Base-by-base conservation (phyloP, 2,329 filamentous ascomycete species). In the Aspergillus sergii region DNA sequence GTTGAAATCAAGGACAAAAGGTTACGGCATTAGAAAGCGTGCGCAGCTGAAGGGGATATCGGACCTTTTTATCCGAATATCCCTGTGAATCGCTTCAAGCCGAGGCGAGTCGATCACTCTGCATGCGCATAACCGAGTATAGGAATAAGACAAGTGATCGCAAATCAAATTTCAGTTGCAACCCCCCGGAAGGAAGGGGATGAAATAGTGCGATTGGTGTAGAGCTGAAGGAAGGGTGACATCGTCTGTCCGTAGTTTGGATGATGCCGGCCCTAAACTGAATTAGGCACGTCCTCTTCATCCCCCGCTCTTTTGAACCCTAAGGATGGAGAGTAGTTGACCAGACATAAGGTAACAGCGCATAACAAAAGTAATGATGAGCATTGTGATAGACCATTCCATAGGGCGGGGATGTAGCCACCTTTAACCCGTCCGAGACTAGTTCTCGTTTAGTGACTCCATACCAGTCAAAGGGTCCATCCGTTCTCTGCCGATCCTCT, bases 71-170 rank as follows among this genome's bases (percentile, higher is more conserved):
- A 68, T 51, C 28, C 28, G 48, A 10, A 32, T 19, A 32, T 32
- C 19, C 28, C 48, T 32, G 48, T 62, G 32, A 32, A 46, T 43
- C 58, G 50, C 57, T 54, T 56, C 54, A 48, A 28, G 55, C 58
- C 62, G 50, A 62, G 64, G 62, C 36, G 57, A 30, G 30, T 36
- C 45, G 39, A 36, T 54, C 53, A 36, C 36, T 64, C 53, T 43
- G 58, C 57, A 46, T 21, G 54, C 59, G 51, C 60, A 68, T 58
- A 56, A 57, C 48, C 59, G 62, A 61, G 30, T 53, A 32, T 32
- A 32, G 48, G 28, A 32, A 34, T 43, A 48, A 32, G 30, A 21
- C 34, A 10, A 50, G 48, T 14, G 46, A 36, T 51, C 57, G 23
- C 23, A 19, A 30, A 54, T 34, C 23, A n/a, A 26, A 53, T 28